Base-by-base conservation (phyloP, 345 rosid species). In the Anastatica hierochuntica region DNA sequence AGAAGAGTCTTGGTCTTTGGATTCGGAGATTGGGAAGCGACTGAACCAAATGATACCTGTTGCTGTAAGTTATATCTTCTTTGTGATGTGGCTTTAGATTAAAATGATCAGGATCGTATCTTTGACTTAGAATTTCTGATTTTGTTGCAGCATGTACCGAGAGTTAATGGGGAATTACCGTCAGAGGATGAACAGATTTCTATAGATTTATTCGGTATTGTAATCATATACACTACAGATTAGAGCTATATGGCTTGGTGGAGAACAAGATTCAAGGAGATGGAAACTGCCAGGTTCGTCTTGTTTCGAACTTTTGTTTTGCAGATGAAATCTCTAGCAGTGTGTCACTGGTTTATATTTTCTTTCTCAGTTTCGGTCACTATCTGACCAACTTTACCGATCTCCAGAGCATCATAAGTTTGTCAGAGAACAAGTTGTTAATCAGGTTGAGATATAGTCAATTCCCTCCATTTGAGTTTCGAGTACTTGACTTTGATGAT, bases 381-480 rank as follows among this genome's bases (percentile, higher is more conserved):
- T 85, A 62, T 83, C 95, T 37, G 97, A 90, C 60, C 97, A 85
- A 73, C 84, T 90, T 30, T 90, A 85, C 58, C 85, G 81, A 37
- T 76, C 97, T 53, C 42, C 87, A 41, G 88, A 85, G 20, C 76
- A 81, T 60, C 95, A 85, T 71, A 76, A 63, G 38, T 59, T 52
- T 78, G 88, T 85, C 62, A 81, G 97, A 58, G 76, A 81, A 40
- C 84, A 74, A 70, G 65, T 90, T 58, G 68, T 79, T 48, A 52
- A 66, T 68, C 95, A 85, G 88, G 95, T 90, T 36, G 0, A 29
- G 33, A 52, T 52, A 7, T 14, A 6, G n/a, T n/a, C n/a, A n/a
- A 0, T 34, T 23, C 29, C 13, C 37, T 56, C 15, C 29, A 6
- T 13, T 33, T 11, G 48, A 23, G 43, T 15, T 9, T 12, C 1